Evolutionary conservation across 441 rosid genomes (phyloP), one percentile per base, ranked within the genome.

Genomic region (Populus hybrid): DNA sequence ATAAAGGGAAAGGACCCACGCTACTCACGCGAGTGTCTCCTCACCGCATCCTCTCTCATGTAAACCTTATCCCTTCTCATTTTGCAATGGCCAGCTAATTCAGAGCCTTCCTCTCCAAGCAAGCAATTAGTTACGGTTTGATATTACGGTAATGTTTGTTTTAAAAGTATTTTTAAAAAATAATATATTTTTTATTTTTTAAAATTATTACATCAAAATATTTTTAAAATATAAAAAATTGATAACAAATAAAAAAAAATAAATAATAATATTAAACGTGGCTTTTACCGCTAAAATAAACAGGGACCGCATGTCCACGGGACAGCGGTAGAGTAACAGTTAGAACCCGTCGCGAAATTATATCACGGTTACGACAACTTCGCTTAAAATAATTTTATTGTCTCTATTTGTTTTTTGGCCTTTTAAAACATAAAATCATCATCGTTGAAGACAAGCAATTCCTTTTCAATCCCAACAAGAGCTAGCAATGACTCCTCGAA

Each of bases 401-500:
- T 67, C 21, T 34, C 6, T 21, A 53, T 16, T 34, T 65, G 64
- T 14, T 67, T 72, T 20, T 30, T 2, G 12, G 12, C 26, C 53
- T 35, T 20, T 18, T n/a, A 5, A 2, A 24, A 5, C 6, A 10
- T 36, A 8, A 11, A 14, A 20, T 38, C 32, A 38, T 8, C 24
- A 9, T 42, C 30, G 34, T 40, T 40, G 35, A 21, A 78, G 87
- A 77, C 83, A 82, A 75, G 36, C 73, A 12, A 61, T 0, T 36
- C n/a, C 82, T 82, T 84, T 80, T 80, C 71, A 75, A 8, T 70
- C 75, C 79, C 18, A 73, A 53, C 75, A 78, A 64, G 36, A 71
- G 12, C 64, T 38, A 14, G 26, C 7, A 10, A 6, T 46, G 59
- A 18, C 21, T 68, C 3, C 11, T 21, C 20, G 10, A 10, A 59